Evolutionary conservation across 2,329 filamentous ascomycete species (phyloP).

Genomic region (Phoma sp.): DNA sequence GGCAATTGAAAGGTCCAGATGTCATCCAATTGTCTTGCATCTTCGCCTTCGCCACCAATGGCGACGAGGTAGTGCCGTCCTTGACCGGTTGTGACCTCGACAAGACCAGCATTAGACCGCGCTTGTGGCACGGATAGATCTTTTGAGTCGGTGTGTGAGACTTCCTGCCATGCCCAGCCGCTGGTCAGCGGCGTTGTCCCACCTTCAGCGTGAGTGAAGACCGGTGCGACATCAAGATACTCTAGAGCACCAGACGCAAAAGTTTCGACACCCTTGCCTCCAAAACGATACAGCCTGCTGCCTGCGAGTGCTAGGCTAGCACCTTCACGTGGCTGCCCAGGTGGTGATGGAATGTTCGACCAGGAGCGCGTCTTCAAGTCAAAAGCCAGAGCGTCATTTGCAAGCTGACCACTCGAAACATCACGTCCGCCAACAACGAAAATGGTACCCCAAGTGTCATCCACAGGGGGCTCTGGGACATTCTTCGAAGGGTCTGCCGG

Average conservation of each 20-base stretch:
- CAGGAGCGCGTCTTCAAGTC: slow-evolving; percentile 57
- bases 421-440: slow-evolving; percentile 58
- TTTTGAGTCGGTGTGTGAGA: slow-evolving; percentile 24
- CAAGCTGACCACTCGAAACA: slow-evolving; percentile 25
- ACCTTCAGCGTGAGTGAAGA: slow-evolving; percentile 45
- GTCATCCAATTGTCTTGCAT: slow-evolving; percentile 47
- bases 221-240: slow-evolving; percentile 42
- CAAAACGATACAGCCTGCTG: slow-evolving; percentile 57
- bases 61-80: slow-evolving; percentile 61
- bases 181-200: slow-evolving; percentile 44
- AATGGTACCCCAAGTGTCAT: slow-evolving; percentile 56
- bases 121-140: slow-evolving; percentile 45
- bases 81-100: slow-evolving; percentile 58
- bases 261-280: slow-evolving; percentile 40
- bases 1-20: slow-evolving; percentile 62
- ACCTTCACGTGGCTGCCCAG: slow-evolving; percentile 46
- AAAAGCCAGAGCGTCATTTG: slow-evolving; percentile 60
- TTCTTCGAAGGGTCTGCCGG: slow-evolving; percentile 50
- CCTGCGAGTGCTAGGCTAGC: slow-evolving; percentile 54
- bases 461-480: slow-evolving; percentile 50
- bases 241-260: slow-evolving; percentile 30
- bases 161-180: slow-evolving; percentile 44
- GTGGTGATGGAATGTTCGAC: slow-evolving; percentile 57
- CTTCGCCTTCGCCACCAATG: slow-evolving; percentile 53
- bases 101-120: slow-evolving; percentile 53